Conservation (phyloP, 2,329 filamentous ascomycete species). For the Trichoderma atrobrunneum region DNA sequence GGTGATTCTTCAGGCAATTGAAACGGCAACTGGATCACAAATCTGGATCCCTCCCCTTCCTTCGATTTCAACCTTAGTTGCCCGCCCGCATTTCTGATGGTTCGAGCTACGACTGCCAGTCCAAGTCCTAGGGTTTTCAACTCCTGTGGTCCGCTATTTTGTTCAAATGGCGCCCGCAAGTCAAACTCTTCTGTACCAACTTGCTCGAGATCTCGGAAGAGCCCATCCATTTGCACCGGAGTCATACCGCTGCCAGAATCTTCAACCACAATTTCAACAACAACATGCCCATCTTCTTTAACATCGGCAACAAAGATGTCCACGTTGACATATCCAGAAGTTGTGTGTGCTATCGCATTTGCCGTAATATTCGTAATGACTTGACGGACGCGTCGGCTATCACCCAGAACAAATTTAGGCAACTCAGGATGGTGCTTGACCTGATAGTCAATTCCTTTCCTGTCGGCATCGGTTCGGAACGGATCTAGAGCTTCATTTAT, state of each 20-base stretch:
- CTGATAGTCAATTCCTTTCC: slow-evolving; percentile 71
- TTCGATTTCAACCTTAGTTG: slow-evolving; percentile 83
- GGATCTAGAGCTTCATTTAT: slow-evolving; percentile 74
- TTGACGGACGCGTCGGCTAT: slow-evolving; percentile 76
- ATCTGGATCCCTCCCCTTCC: slow-evolving; percentile 75
- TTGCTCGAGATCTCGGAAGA: slow-evolving; percentile 59
- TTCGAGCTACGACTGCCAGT: slow-evolving; percentile 82
- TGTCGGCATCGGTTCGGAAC: slow-evolving; percentile 69
- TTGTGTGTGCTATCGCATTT: slow-evolving; percentile 80
- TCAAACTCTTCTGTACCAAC: slow-evolving; percentile 48
- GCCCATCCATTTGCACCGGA: slow-evolving; percentile 54
- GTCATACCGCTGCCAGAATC: slow-evolving; percentile 76
- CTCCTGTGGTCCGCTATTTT: slow-evolving; percentile 31
- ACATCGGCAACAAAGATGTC: slow-evolving; percentile 63
- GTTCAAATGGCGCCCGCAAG: slow-evolving; percentile 22
- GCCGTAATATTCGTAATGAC: slow-evolving; percentile 79
- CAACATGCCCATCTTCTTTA: slow-evolving; percentile 52
- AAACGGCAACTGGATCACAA: slow-evolving; percentile 77
- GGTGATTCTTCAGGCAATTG: slow-evolving; percentile 50
- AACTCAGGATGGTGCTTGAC: slow-evolving; percentile 66
- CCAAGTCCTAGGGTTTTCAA: slow-evolving; percentile 68
- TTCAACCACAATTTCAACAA: slow-evolving; percentile 70
- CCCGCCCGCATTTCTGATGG: slow-evolving; percentile 86
- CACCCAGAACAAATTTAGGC: slow-evolving; percentile 70
- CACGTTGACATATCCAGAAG: slow-evolving; percentile 63